Percentiles rank a stretch among this genome's conserved stretches.
Evolutionary conservation across 129 eudicot genomes (phyloP).

Genomic region (Logfia minima): DNA sequence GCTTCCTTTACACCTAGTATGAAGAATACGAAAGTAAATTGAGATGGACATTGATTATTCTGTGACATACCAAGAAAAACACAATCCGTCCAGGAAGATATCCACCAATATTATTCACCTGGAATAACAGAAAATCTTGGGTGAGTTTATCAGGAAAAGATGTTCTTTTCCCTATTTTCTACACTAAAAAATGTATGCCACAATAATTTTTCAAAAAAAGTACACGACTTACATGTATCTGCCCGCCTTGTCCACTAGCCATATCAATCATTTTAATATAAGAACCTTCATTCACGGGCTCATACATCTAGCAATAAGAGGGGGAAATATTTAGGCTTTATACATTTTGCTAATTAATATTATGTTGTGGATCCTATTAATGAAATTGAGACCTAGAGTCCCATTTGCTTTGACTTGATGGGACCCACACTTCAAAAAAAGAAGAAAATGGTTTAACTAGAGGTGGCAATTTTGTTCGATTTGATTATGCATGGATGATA

Average conservation of each 20-base stretch:
- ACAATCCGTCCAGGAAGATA: constrained; percentile 98
- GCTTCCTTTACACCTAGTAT: not conserved
- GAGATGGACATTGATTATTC: not conserved
- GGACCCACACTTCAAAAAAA: constrained; percentile 13
- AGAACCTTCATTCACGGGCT: constrained; percentile 98
- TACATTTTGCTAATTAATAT: constrained; percentile 3
- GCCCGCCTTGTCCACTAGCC: constrained; percentile 98
- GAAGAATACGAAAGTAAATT: not conserved
- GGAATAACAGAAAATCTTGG: constrained; percentile 14
- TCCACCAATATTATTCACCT: constrained; percentile 97
- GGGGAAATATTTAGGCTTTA: not conserved
- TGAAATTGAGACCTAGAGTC: not conserved
- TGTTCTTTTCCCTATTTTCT: not conserved
- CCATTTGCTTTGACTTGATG: not conserved
- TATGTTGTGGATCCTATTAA: not conserved
- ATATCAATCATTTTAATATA: constrained; percentile 95
- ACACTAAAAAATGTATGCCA: not conserved
- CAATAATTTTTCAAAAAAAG: not conserved
- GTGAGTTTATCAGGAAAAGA: constrained; percentile 2
- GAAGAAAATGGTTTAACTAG: not conserved
- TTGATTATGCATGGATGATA: not conserved
- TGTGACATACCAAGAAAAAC: constrained; percentile 81
- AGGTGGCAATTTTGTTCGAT: not conserved
- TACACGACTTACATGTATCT: constrained; percentile 72
- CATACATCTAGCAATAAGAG: constrained; percentile 63